These are phyloP conservation scores for Cytospora mali DNA, from an alignment of 2,329 filamentous ascomycete species.

Conservation along the genomic window DNA sequence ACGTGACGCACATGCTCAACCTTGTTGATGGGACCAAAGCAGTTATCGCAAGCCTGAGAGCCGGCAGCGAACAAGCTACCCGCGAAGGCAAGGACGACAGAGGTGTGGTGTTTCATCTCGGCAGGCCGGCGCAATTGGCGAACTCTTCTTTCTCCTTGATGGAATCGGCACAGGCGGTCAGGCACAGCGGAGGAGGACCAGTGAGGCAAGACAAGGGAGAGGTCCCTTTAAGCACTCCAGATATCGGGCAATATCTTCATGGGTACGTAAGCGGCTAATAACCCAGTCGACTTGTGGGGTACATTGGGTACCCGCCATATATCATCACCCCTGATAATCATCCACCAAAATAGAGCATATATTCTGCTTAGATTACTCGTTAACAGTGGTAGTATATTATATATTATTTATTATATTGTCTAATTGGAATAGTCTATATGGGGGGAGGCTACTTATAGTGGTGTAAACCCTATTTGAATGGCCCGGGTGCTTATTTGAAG, in stretches of 20 bases:
- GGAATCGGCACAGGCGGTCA: neutral
- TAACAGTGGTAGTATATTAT: no score
- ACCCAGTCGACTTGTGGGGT: neutral
- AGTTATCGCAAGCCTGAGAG: slow-evolving; percentile 44
- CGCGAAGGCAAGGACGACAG: slow-evolving; percentile 28
- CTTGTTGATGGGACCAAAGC: slow-evolving; percentile 45
- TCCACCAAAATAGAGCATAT: no score
- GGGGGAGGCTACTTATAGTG: no score
- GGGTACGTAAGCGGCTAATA: no score
- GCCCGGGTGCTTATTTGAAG: no score
- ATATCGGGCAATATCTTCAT: neutral
- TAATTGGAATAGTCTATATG: no score
- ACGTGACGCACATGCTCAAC: slow-evolving; percentile 51
- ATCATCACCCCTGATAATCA: no score
- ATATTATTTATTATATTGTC: no score
- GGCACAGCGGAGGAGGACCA: neutral
- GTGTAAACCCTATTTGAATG: no score
- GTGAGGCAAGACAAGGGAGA: neutral
- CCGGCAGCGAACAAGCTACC: slow-evolving; percentile 22
- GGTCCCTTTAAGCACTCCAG: neutral
- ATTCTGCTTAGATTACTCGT: no score
- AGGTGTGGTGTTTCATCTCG: slow-evolving; percentile 22
- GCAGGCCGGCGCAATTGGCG: neutral
- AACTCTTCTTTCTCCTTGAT: neutral
- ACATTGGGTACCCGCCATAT: no score